phyloP scores from a whole-genome alignment of 176 grass and related monocot species.

The Zoysia pacifica region DNA sequence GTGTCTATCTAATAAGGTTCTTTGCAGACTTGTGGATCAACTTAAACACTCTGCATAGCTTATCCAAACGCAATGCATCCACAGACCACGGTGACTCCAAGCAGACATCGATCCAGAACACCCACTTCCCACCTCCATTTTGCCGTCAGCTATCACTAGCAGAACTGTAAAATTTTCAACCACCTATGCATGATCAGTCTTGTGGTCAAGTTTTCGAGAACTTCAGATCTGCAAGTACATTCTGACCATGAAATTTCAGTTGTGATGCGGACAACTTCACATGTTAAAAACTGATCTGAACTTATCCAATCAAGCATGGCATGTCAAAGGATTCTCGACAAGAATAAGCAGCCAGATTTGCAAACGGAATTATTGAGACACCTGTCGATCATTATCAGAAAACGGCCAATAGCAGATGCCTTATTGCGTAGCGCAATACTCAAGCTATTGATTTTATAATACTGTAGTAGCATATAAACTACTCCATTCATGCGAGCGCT shows the following conservation, averaged over 20 bases:
- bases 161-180: background rate
- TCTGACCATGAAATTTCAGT: background rate
- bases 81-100: background rate
- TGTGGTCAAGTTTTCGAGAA: background rate
- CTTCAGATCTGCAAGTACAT: background rate
- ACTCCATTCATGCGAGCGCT: background rate
- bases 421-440: background rate
- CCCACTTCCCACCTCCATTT: background rate
- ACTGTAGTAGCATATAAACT: background rate
- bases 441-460: background rate
- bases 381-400: conserved; percentile 13
- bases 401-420: background rate
- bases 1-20: background rate
- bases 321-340: background rate
- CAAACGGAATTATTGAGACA: conserved; percentile 8
- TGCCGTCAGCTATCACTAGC: background rate
- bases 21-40: background rate
- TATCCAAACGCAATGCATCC: background rate
- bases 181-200: background rate
- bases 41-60: background rate
- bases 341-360: background rate
- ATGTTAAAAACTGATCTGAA: background rate
- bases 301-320: background rate
- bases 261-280: background rate
- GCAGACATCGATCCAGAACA: too few relatives aligned